A percentile compares a stretch with the other conserved stretches of the same genome.
These are phyloP conservation scores for Penicillium antarcticum DNA, from an alignment of 495 filamentous ascomycete species.

Conservation along the genomic window DNA sequence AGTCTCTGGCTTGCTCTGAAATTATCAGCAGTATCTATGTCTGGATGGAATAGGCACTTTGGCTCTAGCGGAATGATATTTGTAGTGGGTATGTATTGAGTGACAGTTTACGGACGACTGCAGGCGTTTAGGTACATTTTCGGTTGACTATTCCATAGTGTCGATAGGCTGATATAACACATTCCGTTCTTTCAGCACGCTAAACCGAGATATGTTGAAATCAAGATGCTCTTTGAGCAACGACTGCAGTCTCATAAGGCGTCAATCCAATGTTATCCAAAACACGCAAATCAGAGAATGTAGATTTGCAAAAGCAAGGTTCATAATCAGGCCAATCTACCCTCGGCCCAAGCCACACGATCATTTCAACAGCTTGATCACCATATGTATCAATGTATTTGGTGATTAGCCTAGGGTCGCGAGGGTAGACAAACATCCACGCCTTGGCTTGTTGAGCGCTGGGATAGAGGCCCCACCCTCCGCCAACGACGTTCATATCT, in stretches of 20 bases:
- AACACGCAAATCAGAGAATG: slow-evolving; percentile 19
- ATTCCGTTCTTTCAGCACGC: background rate
- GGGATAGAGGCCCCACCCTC: slow-evolving; percentile 38
- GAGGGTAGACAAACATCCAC: slow-evolving; percentile 58
- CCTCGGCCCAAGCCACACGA: slow-evolving; percentile 51
- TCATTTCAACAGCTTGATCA: slow-evolving; percentile 18
- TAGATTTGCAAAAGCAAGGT: slow-evolving; percentile 17
- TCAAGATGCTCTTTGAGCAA: slow-evolving; percentile 15
- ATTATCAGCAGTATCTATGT: no score
- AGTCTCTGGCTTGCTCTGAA: no score
- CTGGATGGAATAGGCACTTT: no score
- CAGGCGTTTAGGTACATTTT: background rate
- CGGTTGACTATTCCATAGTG: no score
- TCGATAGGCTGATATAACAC: no score
- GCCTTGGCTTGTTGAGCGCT: slow-evolving; percentile 33
- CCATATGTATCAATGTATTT: slow-evolving; percentile 40
- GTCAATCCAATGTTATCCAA: slow-evolving; percentile 28
- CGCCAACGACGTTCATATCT: slow-evolving; percentile 38
- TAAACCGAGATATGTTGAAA: background rate
- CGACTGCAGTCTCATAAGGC: slow-evolving; percentile 29
- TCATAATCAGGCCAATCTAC: slow-evolving; percentile 48
- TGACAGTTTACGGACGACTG: no score
- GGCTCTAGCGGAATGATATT: no score
- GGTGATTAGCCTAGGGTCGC: slow-evolving; percentile 40
- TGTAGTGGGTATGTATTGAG: no score